Base-by-base conservation (phyloP, 129 eudicot species). In the Daucus carota region DNA sequence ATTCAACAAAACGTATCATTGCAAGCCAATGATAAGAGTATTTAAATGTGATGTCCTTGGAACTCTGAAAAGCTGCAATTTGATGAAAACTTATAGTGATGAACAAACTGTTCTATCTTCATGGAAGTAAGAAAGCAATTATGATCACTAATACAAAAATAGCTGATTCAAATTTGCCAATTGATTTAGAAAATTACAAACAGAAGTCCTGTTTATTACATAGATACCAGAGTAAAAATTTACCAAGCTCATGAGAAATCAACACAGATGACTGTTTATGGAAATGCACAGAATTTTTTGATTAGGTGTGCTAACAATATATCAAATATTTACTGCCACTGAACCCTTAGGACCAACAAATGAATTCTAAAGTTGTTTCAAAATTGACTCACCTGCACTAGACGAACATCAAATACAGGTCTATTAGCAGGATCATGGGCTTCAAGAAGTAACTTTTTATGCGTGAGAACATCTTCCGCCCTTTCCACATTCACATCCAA, bases 401-500 rank as follows among this genome's bases (percentile, higher is more conserved):
- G 87, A 46, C 93, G 96, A 57, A 94, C 92, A 44, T 91, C 92
- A 69, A 91, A 83, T 29, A 83, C 99, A 36, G 88, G 93, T 75
- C 99, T 81, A 79, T 89, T 89, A 77, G 85, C 83, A 34, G 96
- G 96, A 89, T 94, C 97, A 70, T 83, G 87, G 10, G 97, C 99
- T 43, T 84, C 78, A 60, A 81, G 86, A 83, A 94, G 72, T 72
- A 94, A 82, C 20, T 92, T 80, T 83, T 82, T 94, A 88, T 94
- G 99, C 72, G 85, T 81, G 43, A 94, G 88, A 48, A 94, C 99
- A 83, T 94, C 99, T 83, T 94, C 99, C 20, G 99, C 96, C 76
- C 97, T 94, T 78, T 91, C 99, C 65, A 89, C 90, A 82, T 89
- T 94, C 84, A 94, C 97, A 80, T 91, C 99, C 86, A 91, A 80